Percentiles rank a stretch among this genome's conserved stretches.
Evolutionary conservation across 2,329 filamentous ascomycete genomes (phyloP).

Genomic region (Trichoderma lentiforme): DNA sequence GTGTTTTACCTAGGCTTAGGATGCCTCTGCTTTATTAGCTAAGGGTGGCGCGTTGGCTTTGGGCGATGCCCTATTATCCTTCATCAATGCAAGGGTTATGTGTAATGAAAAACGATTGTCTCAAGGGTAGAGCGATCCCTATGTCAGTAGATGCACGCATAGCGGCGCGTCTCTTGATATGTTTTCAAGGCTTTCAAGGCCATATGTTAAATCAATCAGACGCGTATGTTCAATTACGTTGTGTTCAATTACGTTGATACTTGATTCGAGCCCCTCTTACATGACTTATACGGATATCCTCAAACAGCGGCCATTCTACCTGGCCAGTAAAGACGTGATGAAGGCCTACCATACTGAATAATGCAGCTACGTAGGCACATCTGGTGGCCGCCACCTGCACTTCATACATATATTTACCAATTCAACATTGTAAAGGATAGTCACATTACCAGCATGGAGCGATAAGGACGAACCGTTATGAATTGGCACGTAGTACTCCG

Average conservation of each 20-base stretch:
- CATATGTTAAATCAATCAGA: background rate
- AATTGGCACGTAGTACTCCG: background rate
- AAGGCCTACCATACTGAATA: background rate
- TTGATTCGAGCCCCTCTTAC: background rate
- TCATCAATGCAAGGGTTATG: background rate
- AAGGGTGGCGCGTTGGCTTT: conserved; percentile 25
- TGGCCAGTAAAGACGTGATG: background rate
- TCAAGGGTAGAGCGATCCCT: background rate
- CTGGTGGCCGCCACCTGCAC: background rate
- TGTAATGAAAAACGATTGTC: background rate
- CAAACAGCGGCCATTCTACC: background rate
- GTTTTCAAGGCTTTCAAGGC: background rate
- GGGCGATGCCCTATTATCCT: background rate
- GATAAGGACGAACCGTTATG: background rate
- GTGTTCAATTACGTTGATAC: background rate
- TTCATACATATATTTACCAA: background rate
- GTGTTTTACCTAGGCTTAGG: conserved; percentile 93
- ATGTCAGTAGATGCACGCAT: background rate
- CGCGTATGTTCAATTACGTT: background rate
- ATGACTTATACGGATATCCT: background rate
- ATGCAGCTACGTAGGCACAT: background rate
- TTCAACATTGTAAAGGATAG: background rate
- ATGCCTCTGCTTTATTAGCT: conserved; percentile 96
- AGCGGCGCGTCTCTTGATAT: background rate
- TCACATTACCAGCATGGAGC: background rate